Evolutionary conservation across 495 filamentous ascomycete species (phyloP), one percentile per base, ranked within the genome.

Genomic region (Penicillium taxi): DNA sequence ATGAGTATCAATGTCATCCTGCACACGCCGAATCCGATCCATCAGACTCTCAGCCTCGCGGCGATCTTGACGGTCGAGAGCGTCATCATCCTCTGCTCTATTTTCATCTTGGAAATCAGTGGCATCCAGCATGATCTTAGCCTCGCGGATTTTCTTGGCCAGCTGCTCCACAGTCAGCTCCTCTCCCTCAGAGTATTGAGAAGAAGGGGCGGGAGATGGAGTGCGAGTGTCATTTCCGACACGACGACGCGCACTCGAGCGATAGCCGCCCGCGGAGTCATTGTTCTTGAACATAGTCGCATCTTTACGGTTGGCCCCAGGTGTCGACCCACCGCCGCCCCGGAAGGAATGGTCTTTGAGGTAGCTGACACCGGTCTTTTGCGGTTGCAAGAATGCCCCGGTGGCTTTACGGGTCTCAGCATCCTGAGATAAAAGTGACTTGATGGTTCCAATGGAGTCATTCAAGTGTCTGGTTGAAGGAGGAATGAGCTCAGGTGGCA

Each of bases 231-330:
- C 81, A n/a, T 76, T 80, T 19, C 86, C 75, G 26, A 82, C 55
- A 35, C 93, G 77, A 34, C 86, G 86, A 42, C 93, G 82, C 34
- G 93, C 93, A 56, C 90, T 96, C 6, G 91, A 96, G 38, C 79
- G 82, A 44, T 99, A 99, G 2, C 88, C 88, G 34, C 88, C 73
- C 41, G 72, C 63, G 32, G 81, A 79, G 44, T 95, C 88, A 44
- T 96, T 91, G 52, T 96, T 94, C 55, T 90, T 90, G 63, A 89
- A 99, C 28, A 96, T 79, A 1, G 93, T 99, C 11, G 84, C 93
- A 62, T 99, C 93, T 56, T 96, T 96, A 25, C 88, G 82, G 22
- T 62, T 61, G 32, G 42, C 37, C 4, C 53, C 58, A 24, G 64
- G 42, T 1, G 61, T 52, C 18, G 60, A 66, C 16, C 60, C 66